Conservation (phyloP, 169 alveolate species). For the Plasmodium yoelii region DNA sequence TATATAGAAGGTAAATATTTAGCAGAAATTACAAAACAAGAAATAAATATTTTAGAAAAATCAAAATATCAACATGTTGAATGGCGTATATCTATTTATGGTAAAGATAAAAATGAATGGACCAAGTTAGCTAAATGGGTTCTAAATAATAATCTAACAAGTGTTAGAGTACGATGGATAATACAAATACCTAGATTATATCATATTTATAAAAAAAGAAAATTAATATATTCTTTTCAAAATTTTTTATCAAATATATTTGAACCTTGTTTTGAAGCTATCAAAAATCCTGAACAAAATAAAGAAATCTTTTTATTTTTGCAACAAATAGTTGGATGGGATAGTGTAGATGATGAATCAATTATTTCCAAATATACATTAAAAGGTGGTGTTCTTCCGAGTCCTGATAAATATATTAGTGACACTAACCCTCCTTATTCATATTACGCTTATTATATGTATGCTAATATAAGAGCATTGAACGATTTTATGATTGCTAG, state of each 20-base stretch:
- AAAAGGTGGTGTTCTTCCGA: slow-evolving; percentile 81
- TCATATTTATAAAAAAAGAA: slow-evolving; percentile 83
- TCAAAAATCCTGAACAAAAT: slow-evolving; percentile 86
- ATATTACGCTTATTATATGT: slow-evolving; percentile 93
- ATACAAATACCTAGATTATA: slow-evolving; percentile 93
- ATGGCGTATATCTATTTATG: slow-evolving; percentile 94
- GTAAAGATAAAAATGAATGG: slow-evolving; percentile 93
- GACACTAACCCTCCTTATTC: slow-evolving; percentile 93
- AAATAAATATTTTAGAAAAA: slow-evolving; percentile 88
- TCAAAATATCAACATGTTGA: slow-evolving; percentile 91
- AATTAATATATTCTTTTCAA: slow-evolving; percentile 83
- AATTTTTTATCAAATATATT: slow-evolving; percentile 88
- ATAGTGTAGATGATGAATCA: slow-evolving; percentile 91
- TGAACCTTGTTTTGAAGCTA: slow-evolving; percentile 89
- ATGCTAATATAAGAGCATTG: slow-evolving; percentile 89
- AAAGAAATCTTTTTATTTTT: slow-evolving; percentile 81
- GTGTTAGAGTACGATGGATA: slow-evolving; percentile 89
- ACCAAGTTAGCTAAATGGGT: slow-evolving; percentile 92
- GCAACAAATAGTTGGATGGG: slow-evolving; percentile 88
- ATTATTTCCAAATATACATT: slow-evolving; percentile 74
- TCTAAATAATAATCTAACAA: slow-evolving; percentile 82
- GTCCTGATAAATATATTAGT: slow-evolving; percentile 87
- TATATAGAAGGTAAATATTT: slow-evolving; percentile 89
- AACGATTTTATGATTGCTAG: slow-evolving; percentile 88
- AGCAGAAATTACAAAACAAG: slow-evolving; percentile 92